Evolutionary conservation across 805 yeast species (phyloP).

Genomic region (Candida peoriensis): DNA sequence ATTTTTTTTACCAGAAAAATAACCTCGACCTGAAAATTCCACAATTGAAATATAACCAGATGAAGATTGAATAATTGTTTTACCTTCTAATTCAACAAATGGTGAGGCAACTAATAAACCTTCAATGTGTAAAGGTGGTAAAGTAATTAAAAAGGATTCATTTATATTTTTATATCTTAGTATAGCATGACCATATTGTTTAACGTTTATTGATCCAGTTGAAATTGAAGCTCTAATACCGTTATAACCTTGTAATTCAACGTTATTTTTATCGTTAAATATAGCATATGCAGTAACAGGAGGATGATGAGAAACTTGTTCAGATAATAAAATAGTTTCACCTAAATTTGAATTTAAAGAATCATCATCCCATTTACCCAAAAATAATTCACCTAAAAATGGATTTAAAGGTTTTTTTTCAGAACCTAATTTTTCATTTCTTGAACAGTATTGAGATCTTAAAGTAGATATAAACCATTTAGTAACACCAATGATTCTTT

Average conservation of each 20-base stretch:
- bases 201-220: conserved; percentile 73
- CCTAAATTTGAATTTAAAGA: conserved; percentile 49
- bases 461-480: conserved; percentile 90
- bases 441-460: conserved; percentile 88
- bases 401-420: conserved; percentile 98
- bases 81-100: conserved; percentile 89
- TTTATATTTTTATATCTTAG: conserved; percentile 55
- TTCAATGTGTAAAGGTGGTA: conserved; percentile 93
- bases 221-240: conserved; percentile 83
- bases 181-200: conserved; percentile 89
- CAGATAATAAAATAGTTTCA: conserved; percentile 75
- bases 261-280: conserved; percentile 64
- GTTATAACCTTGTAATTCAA: conserved; percentile 80
- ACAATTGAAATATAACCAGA: conserved; percentile 68
- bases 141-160: conserved; percentile 74
- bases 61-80: conserved; percentile 77
- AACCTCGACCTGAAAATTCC: conserved; percentile 90
- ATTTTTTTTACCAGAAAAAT: conserved; percentile 92
- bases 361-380: conserved; percentile 76
- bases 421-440: conserved; percentile 88
- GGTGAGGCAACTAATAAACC: conserved; percentile 90
- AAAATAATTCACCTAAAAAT: conserved; percentile 89
- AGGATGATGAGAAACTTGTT: conserved; percentile 97
- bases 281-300: conserved; percentile 93
- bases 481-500: conserved; percentile 76